Conservation (phyloP, 345 rosid species). For the Bruguiera gymnorhiza region DNA sequence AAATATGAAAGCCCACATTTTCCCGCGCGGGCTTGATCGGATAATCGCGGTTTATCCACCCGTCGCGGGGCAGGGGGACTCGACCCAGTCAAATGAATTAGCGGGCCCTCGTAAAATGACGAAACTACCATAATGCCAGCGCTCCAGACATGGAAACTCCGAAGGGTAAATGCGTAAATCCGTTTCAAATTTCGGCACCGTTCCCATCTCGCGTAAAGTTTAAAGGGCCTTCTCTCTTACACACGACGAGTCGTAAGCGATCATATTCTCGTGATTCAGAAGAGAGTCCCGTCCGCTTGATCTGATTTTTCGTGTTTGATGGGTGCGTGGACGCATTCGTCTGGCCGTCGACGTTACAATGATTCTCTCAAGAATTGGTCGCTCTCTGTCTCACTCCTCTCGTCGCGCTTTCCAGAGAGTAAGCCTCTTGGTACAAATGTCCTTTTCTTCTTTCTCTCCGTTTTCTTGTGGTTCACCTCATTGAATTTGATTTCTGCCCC, state of each 20-base stretch:
- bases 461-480: too few relatives aligned
- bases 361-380: conserved; percentile 33
- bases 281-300: neutral
- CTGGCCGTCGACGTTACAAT: conserved; percentile 8
- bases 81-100: too few relatives aligned
- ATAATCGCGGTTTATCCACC: neutral
- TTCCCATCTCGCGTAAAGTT: too few relatives aligned
- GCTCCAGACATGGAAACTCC: neutral
- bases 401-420: conserved; percentile 26
- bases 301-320: too few relatives aligned
- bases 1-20: too few relatives aligned
- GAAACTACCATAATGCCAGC: too few relatives aligned
- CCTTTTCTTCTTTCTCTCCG: neutral
- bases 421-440: neutral
- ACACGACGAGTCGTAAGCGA: too few relatives aligned
- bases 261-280: conserved; percentile 7
- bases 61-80: too few relatives aligned
- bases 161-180: neutral
- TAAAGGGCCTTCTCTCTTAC: too few relatives aligned
- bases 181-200: too few relatives aligned
- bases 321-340: neutral
- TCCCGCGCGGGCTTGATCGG: too few relatives aligned
- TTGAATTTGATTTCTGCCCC: neutral
- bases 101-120: too few relatives aligned
- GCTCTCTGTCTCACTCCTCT: conserved; percentile 24